phyloP scores from a whole-genome alignment of 495 filamentous ascomycete species.

The Parathielavia hyrcaniae region DNA sequence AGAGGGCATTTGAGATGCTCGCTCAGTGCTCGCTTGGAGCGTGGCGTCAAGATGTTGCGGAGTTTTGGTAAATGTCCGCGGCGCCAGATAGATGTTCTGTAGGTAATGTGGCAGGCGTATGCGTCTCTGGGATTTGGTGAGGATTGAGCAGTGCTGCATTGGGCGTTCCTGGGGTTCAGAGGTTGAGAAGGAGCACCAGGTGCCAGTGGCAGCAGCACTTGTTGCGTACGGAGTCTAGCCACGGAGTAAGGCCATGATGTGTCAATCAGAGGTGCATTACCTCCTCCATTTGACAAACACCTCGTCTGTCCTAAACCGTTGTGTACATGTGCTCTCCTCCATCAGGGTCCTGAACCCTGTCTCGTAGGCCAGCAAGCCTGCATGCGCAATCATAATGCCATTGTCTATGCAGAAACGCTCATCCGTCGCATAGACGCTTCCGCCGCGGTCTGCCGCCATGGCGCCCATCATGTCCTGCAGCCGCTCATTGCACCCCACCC shows the following conservation, averaged over 20 bases:
- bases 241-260: conserved; percentile 6
- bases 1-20: conserved; percentile 20
- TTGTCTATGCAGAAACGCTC: conserved; percentile 99
- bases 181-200: not conserved
- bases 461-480: conserved; percentile 97
- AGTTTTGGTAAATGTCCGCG: conserved; percentile 5
- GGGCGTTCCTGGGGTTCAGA: not conserved
- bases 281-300: conserved; percentile 89
- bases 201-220: not conserved
- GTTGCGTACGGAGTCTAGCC: not conserved
- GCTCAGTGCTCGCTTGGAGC: not conserved
- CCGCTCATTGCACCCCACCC: conserved; percentile 96
- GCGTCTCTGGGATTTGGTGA: not conserved
- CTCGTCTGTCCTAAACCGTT: conserved; percentile 92
- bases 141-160: not conserved
- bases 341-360: conserved; percentile 70
- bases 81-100: not conserved
- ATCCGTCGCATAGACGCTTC: conserved; percentile 89
- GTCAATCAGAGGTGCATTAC: conserved; percentile 34
- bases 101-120: too few species aligned
- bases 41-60: not conserved
- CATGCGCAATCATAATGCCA: conserved; percentile 99
- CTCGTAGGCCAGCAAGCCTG: conserved; percentile 75
- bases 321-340: conserved; percentile 82
- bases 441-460: conserved; percentile 88